phyloP scores from a whole-genome alignment of 2,329 filamentous ascomycete genomes.

The Stromatinia cepivora region DNA sequence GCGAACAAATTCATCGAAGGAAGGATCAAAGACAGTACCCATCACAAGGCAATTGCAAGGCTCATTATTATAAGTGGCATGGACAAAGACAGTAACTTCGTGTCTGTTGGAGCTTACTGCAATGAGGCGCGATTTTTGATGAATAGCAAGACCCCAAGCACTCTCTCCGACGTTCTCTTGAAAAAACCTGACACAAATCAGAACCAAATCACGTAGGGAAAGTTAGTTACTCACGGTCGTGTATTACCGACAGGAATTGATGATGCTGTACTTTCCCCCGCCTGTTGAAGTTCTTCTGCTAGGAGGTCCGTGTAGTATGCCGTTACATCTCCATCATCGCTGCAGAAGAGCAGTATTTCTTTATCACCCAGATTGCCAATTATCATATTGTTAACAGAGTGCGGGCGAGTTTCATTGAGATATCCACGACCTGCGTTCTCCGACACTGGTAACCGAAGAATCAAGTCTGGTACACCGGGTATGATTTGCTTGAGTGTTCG shows the following conservation, averaged over 20 bases:
- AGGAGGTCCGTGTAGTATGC: constrained; percentile 60
- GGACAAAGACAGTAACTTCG: constrained; percentile 53
- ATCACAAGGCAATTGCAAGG: not conserved
- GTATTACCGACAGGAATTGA: constrained; percentile 19
- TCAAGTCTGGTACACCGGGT: constrained; percentile 50
- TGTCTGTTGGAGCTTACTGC: constrained; percentile 79
- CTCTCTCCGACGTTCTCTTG: constrained; percentile 73
- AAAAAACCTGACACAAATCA: constrained; percentile 55
- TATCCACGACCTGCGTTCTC: constrained; percentile 52
- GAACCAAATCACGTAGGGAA: not conserved
- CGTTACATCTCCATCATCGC: constrained; percentile 74
- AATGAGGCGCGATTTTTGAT: constrained; percentile 71
- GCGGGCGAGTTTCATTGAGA: constrained; percentile 53
- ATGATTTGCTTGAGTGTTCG: constrained; percentile 52
- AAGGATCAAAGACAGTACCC: not conserved
- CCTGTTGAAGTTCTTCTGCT: constrained; percentile 3
- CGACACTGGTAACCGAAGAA: constrained; percentile 48
- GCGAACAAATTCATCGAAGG: not conserved
- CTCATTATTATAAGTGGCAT: constrained; percentile 14
- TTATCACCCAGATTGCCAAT: constrained; percentile 67
- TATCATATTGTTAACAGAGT: constrained; percentile 68
- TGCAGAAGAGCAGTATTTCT: constrained; percentile 67
- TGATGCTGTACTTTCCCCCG: not conserved
- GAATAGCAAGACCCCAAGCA: constrained; percentile 72
- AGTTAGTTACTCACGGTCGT: constrained; percentile 29